Evolutionary conservation across 306 rosid genomes (phyloP).

Genomic region (Vigna nakashimae): DNA sequence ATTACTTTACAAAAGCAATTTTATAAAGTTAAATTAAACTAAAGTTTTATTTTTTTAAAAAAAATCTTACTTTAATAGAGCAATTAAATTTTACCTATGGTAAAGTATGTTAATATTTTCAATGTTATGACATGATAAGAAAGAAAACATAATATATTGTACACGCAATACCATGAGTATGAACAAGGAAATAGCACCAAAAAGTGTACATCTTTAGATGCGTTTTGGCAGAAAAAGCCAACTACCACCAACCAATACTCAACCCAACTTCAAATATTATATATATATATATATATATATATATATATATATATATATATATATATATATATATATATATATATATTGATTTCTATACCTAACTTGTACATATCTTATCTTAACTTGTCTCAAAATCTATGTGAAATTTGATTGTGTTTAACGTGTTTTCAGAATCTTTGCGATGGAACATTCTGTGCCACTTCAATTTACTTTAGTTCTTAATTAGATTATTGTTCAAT

Average conservation of each 20-base stretch:
- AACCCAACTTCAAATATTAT: too few relatives aligned
- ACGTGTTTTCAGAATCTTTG: not conserved
- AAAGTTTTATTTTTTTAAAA: too few relatives aligned
- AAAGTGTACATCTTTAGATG: conserved; percentile 3
- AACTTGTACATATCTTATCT: conserved; percentile 10
- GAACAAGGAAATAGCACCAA: conserved; percentile 18
- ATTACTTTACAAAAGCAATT: too few relatives aligned
- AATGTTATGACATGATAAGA: not conserved
- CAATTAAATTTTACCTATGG: too few relatives aligned
- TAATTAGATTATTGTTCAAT: not conserved
- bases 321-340: too few relatives aligned
- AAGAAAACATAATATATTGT: not conserved
- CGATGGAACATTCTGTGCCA: not conserved
- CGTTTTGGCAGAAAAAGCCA: conserved; percentile 40
- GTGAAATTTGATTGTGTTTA: conserved; percentile 10
- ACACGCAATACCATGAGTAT: not conserved
- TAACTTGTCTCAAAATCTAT: conserved; percentile 25
- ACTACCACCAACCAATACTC: conserved; percentile 9
- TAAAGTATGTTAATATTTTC: too few relatives aligned
- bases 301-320: too few relatives aligned
- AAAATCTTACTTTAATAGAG: too few relatives aligned
- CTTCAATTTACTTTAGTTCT: not conserved
- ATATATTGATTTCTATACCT: not conserved
- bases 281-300: too few relatives aligned
- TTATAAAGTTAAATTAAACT: too few relatives aligned